Evolutionary conservation across 2,329 filamentous ascomycete species (phyloP), one percentile per base, ranked within the genome.

Genomic region (Thelonectria blattea): DNA sequence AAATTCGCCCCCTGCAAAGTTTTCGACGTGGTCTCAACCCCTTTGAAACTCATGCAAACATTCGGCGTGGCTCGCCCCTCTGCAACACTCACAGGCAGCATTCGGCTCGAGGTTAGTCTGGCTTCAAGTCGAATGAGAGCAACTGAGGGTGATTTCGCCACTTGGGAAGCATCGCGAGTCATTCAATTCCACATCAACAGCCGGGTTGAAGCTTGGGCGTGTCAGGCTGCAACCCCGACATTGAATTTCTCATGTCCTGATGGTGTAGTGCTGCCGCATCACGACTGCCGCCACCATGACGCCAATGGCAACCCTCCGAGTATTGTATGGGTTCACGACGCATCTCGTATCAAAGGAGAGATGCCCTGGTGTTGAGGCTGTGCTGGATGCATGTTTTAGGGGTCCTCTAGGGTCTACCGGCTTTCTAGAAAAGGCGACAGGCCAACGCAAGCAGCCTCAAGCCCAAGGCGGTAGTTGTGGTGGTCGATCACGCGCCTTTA

Each of bases 331-430:
- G 17, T 34, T 18, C 47, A 34, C 24, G 47, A 10, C 20, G 30
- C 17, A 27, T 22, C 45, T 56, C 52, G 58, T 60, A 56, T 60
- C 52, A 41, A 37, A 34, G 18, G 22, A 41, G 34, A 51, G 37
- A 52, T 42, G 22, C 41, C 22, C 43, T 56, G 52, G 58, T 56
- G 58, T 60, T 60, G 58, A 56, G 58, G 58, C 58, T 56, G 52
- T 60, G 52, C 52, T 30, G 14, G 15, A 60, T 56, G 58, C 52
- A 56, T 14, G 37, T 43, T 60, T 60, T 60, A 60, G 58, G 58
- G 58, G 58, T 60, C 57, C 46, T 52, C 47, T 48, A 58, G 54
- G 56, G 43, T 52, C 51, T 18, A 18, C 18, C 11, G 11, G 22
- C 32, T 50, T 60, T 63, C 57, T 49, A 60, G 49, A 53, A 60